These are phyloP conservation scores for Knoxdaviesia capensis DNA, from an alignment of 2,329 filamentous ascomycete species.

Conservation along the genomic window DNA sequence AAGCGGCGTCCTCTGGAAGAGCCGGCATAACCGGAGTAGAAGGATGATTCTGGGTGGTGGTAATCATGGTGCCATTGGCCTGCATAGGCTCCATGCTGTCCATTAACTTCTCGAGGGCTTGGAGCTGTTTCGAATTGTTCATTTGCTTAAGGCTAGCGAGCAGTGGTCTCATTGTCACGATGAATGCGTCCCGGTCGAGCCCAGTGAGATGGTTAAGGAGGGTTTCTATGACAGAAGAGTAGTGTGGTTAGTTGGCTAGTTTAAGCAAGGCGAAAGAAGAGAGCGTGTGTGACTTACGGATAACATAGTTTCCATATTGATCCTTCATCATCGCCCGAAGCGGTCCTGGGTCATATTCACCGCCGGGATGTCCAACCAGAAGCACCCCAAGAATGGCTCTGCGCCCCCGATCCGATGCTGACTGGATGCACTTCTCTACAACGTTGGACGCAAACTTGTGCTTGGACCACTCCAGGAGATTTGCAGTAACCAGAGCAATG, in stretches of 20 bases:
- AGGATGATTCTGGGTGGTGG: too few relatives aligned
- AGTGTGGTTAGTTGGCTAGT: too few relatives aligned
- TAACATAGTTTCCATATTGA: constrained; percentile 87
- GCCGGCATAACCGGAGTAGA: too few relatives aligned
- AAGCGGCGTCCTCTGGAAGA: too few relatives aligned
- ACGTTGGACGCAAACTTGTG: constrained; percentile 97
- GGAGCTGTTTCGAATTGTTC: constrained; percentile 40
- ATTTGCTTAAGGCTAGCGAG: constrained; percentile 42
- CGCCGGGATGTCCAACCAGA: too few relatives aligned
- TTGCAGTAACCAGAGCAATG: constrained; percentile 50
- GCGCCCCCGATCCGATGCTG: constrained; percentile 49
- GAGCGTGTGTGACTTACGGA: constrained; percentile 43
- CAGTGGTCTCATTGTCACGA: constrained; percentile 42
- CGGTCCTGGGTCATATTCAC: too few relatives aligned
- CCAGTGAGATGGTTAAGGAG: constrained; percentile 45
- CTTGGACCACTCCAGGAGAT: constrained; percentile 61
- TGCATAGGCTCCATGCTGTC: constrained; percentile 8
- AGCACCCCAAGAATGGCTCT: constrained; percentile 41
- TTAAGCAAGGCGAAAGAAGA: constrained; percentile 2
- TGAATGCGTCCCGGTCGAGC: constrained; percentile 35
- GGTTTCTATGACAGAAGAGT: constrained; percentile 43
- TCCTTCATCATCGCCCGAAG: constrained; percentile 69
- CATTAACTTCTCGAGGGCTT: constrained; percentile 14
- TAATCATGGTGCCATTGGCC: constrained; percentile 12
- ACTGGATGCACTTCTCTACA: constrained; percentile 76